Evolutionary conservation across 2,329 filamentous ascomycete genomes (phyloP), one percentile per base, ranked within the genome.

Genomic region (Ophiostoma quercus): DNA sequence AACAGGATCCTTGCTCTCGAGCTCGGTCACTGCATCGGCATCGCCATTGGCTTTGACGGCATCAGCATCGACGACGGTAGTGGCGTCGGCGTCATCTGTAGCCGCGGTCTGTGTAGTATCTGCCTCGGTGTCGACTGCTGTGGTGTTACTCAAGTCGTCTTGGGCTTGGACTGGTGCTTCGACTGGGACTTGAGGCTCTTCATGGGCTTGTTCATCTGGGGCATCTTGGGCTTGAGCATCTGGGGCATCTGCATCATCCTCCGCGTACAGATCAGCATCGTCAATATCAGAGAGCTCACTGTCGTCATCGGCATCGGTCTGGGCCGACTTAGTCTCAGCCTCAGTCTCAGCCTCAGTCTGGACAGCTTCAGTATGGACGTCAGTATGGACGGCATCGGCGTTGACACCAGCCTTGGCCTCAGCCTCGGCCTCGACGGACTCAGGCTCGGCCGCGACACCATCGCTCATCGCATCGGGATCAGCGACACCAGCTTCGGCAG

Each of bases 261-360:
- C 34, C 9, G 19, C 39, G 62, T 65, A 65, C 62, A 65, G 34
- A 22, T 65, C 34, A 3, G 39, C 62, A 34, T 39, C 62, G 12
- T 65, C 62, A n/a, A 65, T 22, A n/a, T 65, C 62, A 9, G 62
- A 39, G 4, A 65, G 8, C 16, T 65, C 62, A 32, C 60, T 47
- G 43, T 47, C 43, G 5, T 7, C 16, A 4, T 43, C 16, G 41
- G 14, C 41, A 12, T 5, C 41, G 25, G 25, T 29, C 25, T 29
- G 25, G 25, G 25, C 25, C 1, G 25, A 29, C 25, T 29, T 29
- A 2, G 25, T 29, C 25, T 29, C 25, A 29, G 25, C 2, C 25
- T 29, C 25, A 29, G 25, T 29, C 25, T 29, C 25, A 29, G 25
- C 2, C 25, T 29, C 25, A 29, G 25, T 29, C 25, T 29, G 25